Base-by-base conservation (phyloP, 345 rosid genomes). In the Sonneratia alba region DNA sequence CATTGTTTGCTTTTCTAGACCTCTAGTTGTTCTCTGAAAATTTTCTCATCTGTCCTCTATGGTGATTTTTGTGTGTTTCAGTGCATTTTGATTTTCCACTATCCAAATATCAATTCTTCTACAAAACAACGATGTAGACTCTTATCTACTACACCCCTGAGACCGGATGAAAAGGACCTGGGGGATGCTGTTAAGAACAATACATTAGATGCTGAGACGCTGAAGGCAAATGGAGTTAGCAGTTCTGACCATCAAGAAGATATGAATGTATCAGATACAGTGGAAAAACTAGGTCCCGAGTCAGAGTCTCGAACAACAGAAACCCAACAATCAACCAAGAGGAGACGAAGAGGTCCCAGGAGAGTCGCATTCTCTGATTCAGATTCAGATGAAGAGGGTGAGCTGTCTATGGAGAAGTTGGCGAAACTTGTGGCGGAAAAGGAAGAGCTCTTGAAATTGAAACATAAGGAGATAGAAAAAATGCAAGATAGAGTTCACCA, bases 401-500 rank as follows among this genome's bases (percentile, higher is more conserved):
- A 89, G 43, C 79, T 88, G 12, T 84, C 98, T 36, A 78, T 63
- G 78, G 98, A 85, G 57, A 96, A 92, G 75, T 78, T 92, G 87
- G 83, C 83, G 73, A 88, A 87, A 76, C 92, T 90, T 81, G 77
- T 92, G 79, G 75, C 24, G 22, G 92, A 90, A 81, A 95, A 89
- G 79, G 98, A 95, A 70, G 87, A 82, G 21, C 92, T 90, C 75
- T 75, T 95, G 79, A 86, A 84, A 75, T 71, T 36, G 47, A 91
- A 92, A 81, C 81, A 84, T 67, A 79, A 82, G 81, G 91, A 88
- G 74, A 73, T 90, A 6, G 83, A 82, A 70, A 71, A 78, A 72
- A 85, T 95, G 96, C 65, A 92, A 82, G 96, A 95, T 74, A 90
- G 90, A 67, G 84, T 88, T 76, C 87, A 92, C 47, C 89, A 94